Percentiles rank a stretch among this genome's conserved stretches.
These are phyloP conservation scores for Mycogone perniciosa DNA, from an alignment of 2,329 filamentous ascomycete genomes.

Conservation along the genomic window DNA sequence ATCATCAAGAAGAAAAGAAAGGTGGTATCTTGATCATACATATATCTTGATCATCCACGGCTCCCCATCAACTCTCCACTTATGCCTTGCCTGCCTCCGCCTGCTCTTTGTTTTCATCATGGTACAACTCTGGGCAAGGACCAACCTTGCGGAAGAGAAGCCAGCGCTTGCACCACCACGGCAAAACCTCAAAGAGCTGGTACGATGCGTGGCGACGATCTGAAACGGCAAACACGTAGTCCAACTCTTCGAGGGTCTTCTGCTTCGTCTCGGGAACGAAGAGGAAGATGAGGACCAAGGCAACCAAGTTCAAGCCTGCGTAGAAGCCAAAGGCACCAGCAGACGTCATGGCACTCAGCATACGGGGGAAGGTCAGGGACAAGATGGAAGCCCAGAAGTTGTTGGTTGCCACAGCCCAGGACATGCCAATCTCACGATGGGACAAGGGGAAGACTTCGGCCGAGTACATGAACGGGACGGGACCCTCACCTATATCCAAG, in stretches of 20 bases:
- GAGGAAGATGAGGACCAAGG: conserved; percentile 41
- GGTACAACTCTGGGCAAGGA: conserved; percentile 9
- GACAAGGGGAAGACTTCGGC: conserved; percentile 62
- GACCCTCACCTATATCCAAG: conserved; percentile 44
- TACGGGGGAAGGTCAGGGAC: conserved; percentile 48
- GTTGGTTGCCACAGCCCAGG: conserved; percentile 46
- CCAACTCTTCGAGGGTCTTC: conserved; percentile 38
- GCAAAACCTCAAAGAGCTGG: conserved; percentile 9
- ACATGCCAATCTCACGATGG: conserved; percentile 62
- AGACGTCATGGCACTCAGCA: conserved; percentile 26
- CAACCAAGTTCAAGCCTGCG: conserved; percentile 39
- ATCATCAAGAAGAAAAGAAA: too few relatives aligned
- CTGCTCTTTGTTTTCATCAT: conserved; percentile 7
- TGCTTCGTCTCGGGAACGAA: conserved; percentile 44
- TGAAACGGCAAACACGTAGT: conserved; percentile 14
- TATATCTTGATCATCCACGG: neutral
- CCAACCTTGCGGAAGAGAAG: conserved; percentile 7
- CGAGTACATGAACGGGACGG: conserved; percentile 57
- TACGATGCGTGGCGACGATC: conserved; percentile 8
- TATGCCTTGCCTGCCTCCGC: neutral
- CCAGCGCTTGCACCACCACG: conserved; percentile 12
- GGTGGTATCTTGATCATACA: neutral
- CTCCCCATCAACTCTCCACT: neutral
- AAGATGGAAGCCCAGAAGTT: conserved; percentile 40
- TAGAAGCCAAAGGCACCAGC: conserved; percentile 35